Percentiles rank a stretch among this genome's conserved stretches.
These are phyloP conservation scores for Talaromyces atroroseus DNA, from an alignment of 2,329 filamentous ascomycete genomes.

Conservation along the genomic window DNA sequence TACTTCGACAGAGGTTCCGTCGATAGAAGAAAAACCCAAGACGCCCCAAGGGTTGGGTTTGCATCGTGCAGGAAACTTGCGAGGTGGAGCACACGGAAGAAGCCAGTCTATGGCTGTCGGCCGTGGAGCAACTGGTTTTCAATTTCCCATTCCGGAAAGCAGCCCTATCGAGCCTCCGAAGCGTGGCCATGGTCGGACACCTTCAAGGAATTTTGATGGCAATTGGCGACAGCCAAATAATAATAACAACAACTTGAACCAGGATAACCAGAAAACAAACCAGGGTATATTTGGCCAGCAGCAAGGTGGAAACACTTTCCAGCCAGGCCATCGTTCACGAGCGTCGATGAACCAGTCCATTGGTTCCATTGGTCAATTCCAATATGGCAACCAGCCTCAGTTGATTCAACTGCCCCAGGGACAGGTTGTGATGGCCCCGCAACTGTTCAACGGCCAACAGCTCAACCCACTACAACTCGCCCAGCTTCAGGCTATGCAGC, in stretches of 20 bases:
- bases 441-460: constrained; percentile 79
- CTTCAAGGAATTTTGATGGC: constrained; percentile 91
- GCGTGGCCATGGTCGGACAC: constrained; percentile 73
- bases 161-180: constrained; percentile 66
- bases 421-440: constrained; percentile 76
- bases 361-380: constrained; percentile 76
- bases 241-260: constrained; percentile 35
- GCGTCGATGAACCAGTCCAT: constrained; percentile 83
- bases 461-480: constrained; percentile 81
- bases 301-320: constrained; percentile 70
- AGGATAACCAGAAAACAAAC: constrained; percentile 51
- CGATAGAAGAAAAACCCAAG: constrained; percentile 20
- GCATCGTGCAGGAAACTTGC: constrained; percentile 72
- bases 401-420: constrained; percentile 77
- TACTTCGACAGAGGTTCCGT: constrained; percentile 42
- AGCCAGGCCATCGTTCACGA: constrained; percentile 83
- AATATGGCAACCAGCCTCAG: constrained; percentile 77
- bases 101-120: constrained; percentile 50
- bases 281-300: constrained; percentile 61
- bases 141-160: constrained; percentile 53
- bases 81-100: constrained; percentile 62
- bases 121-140: constrained; percentile 61
- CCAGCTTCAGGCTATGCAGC: constrained; percentile 89
- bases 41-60: constrained; percentile 53
- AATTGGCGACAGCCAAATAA: constrained; percentile 88